A percentile compares a stretch with the other conserved stretches of the same genome.
These are phyloP conservation scores for Sideroxylon spinosum DNA, from an alignment of 179 eudicot species.

Conservation along the genomic window DNA sequence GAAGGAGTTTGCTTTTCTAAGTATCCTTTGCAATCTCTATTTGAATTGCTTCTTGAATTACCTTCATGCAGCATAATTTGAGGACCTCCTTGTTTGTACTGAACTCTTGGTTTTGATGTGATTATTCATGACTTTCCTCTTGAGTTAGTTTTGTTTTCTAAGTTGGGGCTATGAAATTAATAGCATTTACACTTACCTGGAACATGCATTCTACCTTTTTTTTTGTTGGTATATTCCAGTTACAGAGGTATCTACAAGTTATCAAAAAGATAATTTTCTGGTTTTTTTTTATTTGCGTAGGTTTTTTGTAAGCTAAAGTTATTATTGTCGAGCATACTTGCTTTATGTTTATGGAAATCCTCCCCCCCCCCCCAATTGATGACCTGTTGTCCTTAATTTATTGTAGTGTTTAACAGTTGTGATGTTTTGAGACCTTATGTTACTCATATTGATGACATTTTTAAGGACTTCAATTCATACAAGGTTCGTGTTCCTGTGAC, in stretches of 20 bases:
- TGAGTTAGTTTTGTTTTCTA: background rate
- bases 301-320: background rate
- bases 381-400: constrained; percentile 36
- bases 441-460: constrained; percentile 93
- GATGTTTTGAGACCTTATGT: constrained; percentile 94
- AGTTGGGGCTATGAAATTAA: background rate
- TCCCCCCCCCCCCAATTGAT: background rate
- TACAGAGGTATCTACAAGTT: background rate
- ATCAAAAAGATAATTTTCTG: background rate
- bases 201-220: background rate
- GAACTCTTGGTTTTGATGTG: background rate
- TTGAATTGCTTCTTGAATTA: background rate
- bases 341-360: background rate
- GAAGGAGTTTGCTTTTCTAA: constrained; percentile 85
- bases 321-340: background rate
- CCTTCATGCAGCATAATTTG: background rate
- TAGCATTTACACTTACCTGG: background rate
- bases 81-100: background rate
- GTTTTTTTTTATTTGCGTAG: background rate
- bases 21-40: constrained; percentile 52
- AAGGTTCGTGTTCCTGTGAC: constrained; percentile 98
- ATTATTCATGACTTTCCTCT: background rate
- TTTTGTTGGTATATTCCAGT: background rate
- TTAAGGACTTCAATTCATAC: constrained; percentile 97
- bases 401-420: constrained; percentile 86